Evolutionary conservation across 306 rosid genomes (phyloP).

Genomic region (Dalbergia oliveri): DNA sequence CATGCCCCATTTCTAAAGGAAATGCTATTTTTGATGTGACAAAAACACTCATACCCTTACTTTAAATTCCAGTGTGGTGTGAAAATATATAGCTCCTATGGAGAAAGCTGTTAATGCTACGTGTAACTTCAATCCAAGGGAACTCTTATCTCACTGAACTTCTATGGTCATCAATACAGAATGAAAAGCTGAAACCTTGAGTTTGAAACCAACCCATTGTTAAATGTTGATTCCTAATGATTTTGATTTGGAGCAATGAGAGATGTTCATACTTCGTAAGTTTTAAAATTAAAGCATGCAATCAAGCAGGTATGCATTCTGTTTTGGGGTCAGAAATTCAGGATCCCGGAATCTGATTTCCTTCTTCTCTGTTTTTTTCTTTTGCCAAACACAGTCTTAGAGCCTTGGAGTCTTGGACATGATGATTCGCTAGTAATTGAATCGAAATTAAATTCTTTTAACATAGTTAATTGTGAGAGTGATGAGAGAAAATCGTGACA

Average conservation of each 20-base stretch:
- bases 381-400: too few relatives aligned
- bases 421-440: too few relatives aligned
- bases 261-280: too few relatives aligned
- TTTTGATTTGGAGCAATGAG: not conserved
- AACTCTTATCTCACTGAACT: not conserved
- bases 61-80: not conserved
- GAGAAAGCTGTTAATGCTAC: constrained; percentile 8
- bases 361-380: too few relatives aligned
- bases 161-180: not conserved
- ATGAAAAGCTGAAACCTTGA: not conserved
- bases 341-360: too few relatives aligned
- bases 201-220: not conserved
- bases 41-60: constrained; percentile 5
- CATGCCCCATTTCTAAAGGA: not conserved
- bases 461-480: too few relatives aligned
- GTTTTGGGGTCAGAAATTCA: too few relatives aligned
- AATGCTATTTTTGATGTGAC: constrained; percentile 21
- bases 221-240: not conserved
- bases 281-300: too few relatives aligned
- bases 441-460: too few relatives aligned
- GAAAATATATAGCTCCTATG: constrained; percentile 8
- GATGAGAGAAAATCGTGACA: too few relatives aligned
- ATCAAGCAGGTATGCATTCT: too few relatives aligned
- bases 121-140: not conserved
- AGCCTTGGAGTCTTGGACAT: too few relatives aligned